Evolutionary conservation across 1,139 yeast species (phyloP), one percentile per base, ranked within the genome.

Genomic region (Magnusiomyces fungicola): DNA sequence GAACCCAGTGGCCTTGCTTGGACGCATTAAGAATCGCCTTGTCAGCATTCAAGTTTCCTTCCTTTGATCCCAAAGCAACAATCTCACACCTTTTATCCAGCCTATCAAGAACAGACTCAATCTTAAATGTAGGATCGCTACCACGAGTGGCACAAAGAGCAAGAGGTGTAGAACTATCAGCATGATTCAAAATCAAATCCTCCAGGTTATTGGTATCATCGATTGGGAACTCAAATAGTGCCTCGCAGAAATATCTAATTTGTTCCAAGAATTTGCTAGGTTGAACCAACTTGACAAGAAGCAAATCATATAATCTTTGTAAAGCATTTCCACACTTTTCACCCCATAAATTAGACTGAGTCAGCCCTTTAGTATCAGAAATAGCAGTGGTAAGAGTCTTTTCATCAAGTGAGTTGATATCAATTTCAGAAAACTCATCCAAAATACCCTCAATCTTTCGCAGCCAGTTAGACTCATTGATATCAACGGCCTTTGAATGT

Each of bases 351-450:
- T 32, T 43, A 22, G 48, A 45, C 2, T 47, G 27, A 32, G 27
- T 27, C 19, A 49, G 36, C 14, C 48, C 55, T n/a, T 44, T 49
- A 21, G 48, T 49, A n/a, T 45, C 38, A 52, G 81, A 88, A 46
- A 90, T 71, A 0, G 96, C 87, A 63, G 90, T 97, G 52, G 90
- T 78, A 62, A 90, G 72, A 0, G 97, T 89, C 50, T 96, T 78
- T 52, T 90, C 96, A n/a, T 97, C 97, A 18, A 74, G 16, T 9
- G 30, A 24, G 14, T 29, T 38, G 14, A 45, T 30, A 34, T 50
- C 46, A 22, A 49, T 43, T 4, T 42, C 44, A 18, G 47, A 47
- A 29, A 48, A 45, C 19, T 52, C 53, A 39, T 50, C 51, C 29
- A 52, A 39, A 38, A 50, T 39, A 27, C 43, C 44, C 21, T 36